A percentile compares a stretch with the other conserved stretches of the same genome.
phyloP scores from a whole-genome alignment of 1,284 basidiomycete genomes.

The Ustilago sp. region DNA sequence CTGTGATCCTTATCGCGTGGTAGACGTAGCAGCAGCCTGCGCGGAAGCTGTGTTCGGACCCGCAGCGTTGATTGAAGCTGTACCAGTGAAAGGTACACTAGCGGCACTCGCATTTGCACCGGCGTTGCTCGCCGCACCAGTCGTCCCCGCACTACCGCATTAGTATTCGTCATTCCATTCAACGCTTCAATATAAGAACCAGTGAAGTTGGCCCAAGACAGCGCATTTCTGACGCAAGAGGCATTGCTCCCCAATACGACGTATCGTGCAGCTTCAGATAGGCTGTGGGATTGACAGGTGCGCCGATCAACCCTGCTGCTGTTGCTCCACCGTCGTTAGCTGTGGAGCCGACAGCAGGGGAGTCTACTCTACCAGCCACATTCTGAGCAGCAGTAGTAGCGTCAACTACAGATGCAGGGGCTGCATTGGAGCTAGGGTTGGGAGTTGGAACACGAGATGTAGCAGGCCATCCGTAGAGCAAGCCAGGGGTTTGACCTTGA shows the following conservation, averaged over 20 bases:
- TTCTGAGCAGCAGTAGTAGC: neutral
- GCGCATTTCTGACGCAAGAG: slow-evolving; percentile 42
- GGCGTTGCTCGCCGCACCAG: neutral
- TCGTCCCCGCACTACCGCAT: neutral
- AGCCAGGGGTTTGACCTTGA: slow-evolving; percentile 30
- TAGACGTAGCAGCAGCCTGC: neutral
- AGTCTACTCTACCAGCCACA: neutral
- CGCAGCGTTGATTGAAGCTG: neutral
- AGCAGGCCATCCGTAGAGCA: slow-evolving; percentile 33
- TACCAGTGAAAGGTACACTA: neutral
- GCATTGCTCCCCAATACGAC: slow-evolving; percentile 55
- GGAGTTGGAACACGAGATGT: slow-evolving; percentile 2
- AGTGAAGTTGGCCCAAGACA: slow-evolving; percentile 53
- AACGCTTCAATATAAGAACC: slow-evolving; percentile 51
- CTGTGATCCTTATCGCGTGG: neutral
- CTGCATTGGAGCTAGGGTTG: neutral
- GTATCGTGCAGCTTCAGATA: slow-evolving; percentile 51
- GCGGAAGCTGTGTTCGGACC: neutral
- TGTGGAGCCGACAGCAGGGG: neutral
- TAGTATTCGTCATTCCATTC: slow-evolving; percentile 34
- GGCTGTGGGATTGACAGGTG: slow-evolving; percentile 35
- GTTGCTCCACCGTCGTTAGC: neutral
- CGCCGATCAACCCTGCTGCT: neutral
- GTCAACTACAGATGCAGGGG: slow-evolving; percentile 6
- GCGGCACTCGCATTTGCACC: neutral